Evolutionary conservation across 2,329 filamentous ascomycete genomes (phyloP).

Genomic region (Xylariaceae sp.): DNA sequence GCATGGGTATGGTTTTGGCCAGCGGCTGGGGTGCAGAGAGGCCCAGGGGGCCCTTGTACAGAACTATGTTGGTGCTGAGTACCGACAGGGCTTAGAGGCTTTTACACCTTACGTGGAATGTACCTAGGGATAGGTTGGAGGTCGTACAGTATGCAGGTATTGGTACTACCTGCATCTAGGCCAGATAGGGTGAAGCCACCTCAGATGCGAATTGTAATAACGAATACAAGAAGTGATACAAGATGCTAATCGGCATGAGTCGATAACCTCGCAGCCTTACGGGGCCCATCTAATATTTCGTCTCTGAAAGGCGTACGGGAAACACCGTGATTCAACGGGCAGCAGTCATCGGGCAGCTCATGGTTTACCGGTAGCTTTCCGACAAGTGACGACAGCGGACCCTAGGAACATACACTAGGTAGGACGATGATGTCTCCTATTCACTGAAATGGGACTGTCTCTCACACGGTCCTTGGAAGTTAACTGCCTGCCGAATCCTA

Average conservation of each 20-base stretch:
- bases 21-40: conserved; percentile 43
- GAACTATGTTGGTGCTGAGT: conserved; percentile 38
- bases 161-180: conserved; percentile 1
- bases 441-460: conserved; percentile 1
- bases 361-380: conserved; percentile 22
- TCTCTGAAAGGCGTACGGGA: conserved; percentile 10
- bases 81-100: conserved; percentile 43
- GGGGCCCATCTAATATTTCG: not conserved
- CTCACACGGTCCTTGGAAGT: conserved; percentile 18
- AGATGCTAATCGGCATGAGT: conserved; percentile 8
- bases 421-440: conserved; percentile 17
- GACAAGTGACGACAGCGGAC: conserved; percentile 21
- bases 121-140: conserved; percentile 28
- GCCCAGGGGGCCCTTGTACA: conserved; percentile 39
- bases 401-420: conserved; percentile 9
- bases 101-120: conserved; percentile 38
- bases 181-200: not conserved
- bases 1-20: conserved; percentile 41
- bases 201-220: conserved; percentile 4
- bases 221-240: conserved; percentile 5
- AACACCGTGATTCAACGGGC: conserved; percentile 17
- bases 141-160: conserved; percentile 19
- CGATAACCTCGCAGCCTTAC: conserved; percentile 25
- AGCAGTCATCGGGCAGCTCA: not conserved
- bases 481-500: conserved; percentile 9